These are phyloP conservation scores for Microbotryum silenes-acaulis DNA, from an alignment of 1,284 basidiomycete genomes.

Conservation along the genomic window DNA sequence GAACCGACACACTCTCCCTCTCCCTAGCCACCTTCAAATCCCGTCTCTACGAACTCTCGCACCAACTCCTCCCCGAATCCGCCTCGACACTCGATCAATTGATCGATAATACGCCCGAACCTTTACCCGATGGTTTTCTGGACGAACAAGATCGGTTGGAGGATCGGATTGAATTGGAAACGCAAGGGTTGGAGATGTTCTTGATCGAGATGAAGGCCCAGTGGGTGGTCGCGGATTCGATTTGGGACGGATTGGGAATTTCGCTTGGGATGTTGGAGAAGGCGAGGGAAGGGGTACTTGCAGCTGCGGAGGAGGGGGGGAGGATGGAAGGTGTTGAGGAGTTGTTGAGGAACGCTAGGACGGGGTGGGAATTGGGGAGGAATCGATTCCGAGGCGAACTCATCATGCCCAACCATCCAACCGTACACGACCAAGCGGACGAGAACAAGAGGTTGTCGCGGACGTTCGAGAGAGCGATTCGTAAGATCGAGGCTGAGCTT, in stretches of 20 bases:
- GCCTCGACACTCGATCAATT: constrained; percentile 24
- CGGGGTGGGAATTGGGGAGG: neutral
- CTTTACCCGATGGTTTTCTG: constrained; percentile 28
- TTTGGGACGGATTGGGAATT: neutral
- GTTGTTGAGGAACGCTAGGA: neutral
- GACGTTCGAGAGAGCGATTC: neutral
- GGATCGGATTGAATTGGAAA: neutral
- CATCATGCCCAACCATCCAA: neutral
- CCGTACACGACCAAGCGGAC: neutral
- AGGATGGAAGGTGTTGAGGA: neutral
- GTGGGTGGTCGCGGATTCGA: constrained; percentile 18
- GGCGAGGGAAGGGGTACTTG: neutral
- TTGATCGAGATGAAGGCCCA: constrained; percentile 4
- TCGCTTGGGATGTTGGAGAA: neutral
- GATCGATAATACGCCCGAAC: constrained; percentile 22
- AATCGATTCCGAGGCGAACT: neutral
- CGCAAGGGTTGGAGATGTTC: constrained; percentile 7
- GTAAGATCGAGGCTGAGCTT: neutral
- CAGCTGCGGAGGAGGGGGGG: neutral
- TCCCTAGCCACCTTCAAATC: constrained; percentile 20
- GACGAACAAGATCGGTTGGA: constrained; percentile 34
- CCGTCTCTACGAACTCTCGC: constrained; percentile 10
- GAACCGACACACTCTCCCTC: constrained; percentile 21
- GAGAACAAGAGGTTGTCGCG: neutral
- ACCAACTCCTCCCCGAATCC: constrained; percentile 5